These are phyloP conservation scores for Butyriboletus appendiculatus DNA, from an alignment of 1,284 basidiomycete species.

Conservation along the genomic window DNA sequence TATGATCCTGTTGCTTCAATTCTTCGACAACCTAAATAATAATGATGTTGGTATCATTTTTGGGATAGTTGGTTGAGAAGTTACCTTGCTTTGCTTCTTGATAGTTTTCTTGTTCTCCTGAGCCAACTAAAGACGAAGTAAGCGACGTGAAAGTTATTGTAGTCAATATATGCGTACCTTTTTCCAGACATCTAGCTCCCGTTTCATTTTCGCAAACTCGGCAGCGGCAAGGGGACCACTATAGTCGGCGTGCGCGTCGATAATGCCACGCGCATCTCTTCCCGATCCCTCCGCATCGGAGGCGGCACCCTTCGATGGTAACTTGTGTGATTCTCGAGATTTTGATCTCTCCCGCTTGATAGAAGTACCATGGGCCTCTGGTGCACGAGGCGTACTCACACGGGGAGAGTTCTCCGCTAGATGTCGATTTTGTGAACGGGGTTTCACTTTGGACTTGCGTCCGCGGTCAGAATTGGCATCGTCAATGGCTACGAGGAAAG, in stretches of 20 bases:
- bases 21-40: slow-evolving; percentile 32
- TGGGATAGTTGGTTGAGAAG: neutral
- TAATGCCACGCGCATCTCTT: slow-evolving; percentile 13
- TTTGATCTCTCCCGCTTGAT: slow-evolving; percentile 32
- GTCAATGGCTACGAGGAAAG: slow-evolving; percentile 31
- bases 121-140: slow-evolving; percentile 39
- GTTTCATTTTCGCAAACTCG: slow-evolving; percentile 40
- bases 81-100: slow-evolving; percentile 61
- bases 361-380: slow-evolving; percentile 10
- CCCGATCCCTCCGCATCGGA: slow-evolving; percentile 34
- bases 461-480: slow-evolving; percentile 33
- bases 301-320: slow-evolving; percentile 17
- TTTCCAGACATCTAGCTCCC: slow-evolving; percentile 46
- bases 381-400: slow-evolving; percentile 10
- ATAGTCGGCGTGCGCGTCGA: slow-evolving; percentile 32
- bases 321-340: slow-evolving; percentile 29
- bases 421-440: slow-evolving; percentile 29
- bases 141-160: slow-evolving; percentile 16
- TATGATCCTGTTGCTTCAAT: slow-evolving; percentile 28
- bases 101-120: slow-evolving; percentile 51
- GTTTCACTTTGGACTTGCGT: slow-evolving; percentile 33
- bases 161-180: slow-evolving; percentile 42
- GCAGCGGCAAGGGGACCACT: slow-evolving; percentile 28
- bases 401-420: slow-evolving; percentile 25
- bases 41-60: slow-evolving; percentile 21